Evolutionary conservation across 2,329 filamentous ascomycete species (phyloP).

Genomic region (Claviceps fusiformis): DNA sequence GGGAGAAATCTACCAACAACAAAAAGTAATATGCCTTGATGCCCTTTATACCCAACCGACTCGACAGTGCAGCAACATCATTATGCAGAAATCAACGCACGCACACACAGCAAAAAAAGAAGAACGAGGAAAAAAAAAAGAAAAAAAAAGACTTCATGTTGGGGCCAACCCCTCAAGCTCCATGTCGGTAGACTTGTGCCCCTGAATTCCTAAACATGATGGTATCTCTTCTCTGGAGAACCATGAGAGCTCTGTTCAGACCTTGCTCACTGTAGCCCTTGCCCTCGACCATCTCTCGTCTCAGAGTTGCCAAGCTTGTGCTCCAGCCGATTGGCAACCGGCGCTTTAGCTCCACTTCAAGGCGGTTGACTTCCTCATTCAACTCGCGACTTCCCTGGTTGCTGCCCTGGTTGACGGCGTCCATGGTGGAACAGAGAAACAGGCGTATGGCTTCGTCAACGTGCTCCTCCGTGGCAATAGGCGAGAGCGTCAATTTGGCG

Average conservation of each 20-base stretch:
- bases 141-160: neutral
- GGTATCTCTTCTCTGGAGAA: constrained; percentile 78
- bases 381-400: constrained; percentile 75
- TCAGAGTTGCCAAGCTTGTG: constrained; percentile 73
- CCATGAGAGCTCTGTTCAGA: constrained; percentile 69
- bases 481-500: constrained; percentile 76
- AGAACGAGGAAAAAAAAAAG: neutral
- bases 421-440: constrained; percentile 95
- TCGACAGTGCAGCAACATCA: neutral
- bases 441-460: constrained; percentile 95
- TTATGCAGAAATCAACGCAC: neutral
- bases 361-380: constrained; percentile 74
- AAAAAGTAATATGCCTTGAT: neutral
- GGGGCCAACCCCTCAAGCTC: constrained; percentile 32
- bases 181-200: constrained; percentile 60
- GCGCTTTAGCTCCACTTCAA: constrained; percentile 79
- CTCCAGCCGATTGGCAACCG: constrained; percentile 91
- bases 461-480: constrained; percentile 77
- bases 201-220: constrained; percentile 70
- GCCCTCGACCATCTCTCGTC: constrained; percentile 81
- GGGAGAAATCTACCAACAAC: neutral
- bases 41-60: neutral
- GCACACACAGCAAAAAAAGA: neutral
- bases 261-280: constrained; percentile 82
- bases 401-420: constrained; percentile 83